Percentiles rank a stretch among this genome's conserved stretches.
These are phyloP conservation scores for Colletotrichum neosansevieriae DNA, from an alignment of 2,329 filamentous ascomycete genomes.

Conservation along the genomic window DNA sequence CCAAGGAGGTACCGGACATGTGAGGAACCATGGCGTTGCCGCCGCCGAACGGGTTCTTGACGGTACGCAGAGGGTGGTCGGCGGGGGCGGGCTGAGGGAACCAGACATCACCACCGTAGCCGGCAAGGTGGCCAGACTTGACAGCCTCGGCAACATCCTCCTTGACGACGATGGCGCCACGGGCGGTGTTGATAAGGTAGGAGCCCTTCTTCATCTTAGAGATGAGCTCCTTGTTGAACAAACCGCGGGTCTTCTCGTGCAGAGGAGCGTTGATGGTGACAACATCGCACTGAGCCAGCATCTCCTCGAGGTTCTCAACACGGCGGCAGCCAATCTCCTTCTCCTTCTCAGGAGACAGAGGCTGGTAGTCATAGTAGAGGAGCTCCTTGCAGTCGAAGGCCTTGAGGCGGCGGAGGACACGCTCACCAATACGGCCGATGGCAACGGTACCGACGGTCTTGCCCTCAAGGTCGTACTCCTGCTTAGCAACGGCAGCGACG, in stretches of 20 bases:
- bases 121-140: conserved; percentile 89
- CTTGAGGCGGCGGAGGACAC: conserved; percentile 95
- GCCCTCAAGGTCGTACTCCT: conserved; percentile 96
- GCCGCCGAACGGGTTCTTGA: conserved; percentile 94
- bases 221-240: conserved; percentile 99
- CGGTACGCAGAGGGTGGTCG: conserved; percentile 92
- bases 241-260: conserved; percentile 94
- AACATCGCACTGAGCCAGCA: conserved; percentile 93
- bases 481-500: conserved; percentile 95
- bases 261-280: conserved; percentile 99
- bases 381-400: conserved; percentile 99
- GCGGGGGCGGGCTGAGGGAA: conserved; percentile 96
- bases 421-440: conserved; percentile 97
- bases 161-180: conserved; percentile 99
- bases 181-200: conserved; percentile 98
- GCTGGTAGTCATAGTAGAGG: conserved; percentile 99
- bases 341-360: conserved; percentile 85
- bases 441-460: conserved; percentile 99
- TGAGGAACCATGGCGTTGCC: conserved; percentile 99
- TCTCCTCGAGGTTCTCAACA: conserved; percentile 90
- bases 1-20: conserved; percentile 99
- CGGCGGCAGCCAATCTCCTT: conserved; percentile 95
- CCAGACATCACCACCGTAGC: conserved; percentile 93
- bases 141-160: conserved; percentile 96
- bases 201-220: conserved; percentile 98